Percentiles rank a stretch among this genome's conserved stretches.
Evolutionary conservation across 352 stramenopile species (phyloP).

Genomic region (Phytophthora cactorum): DNA sequence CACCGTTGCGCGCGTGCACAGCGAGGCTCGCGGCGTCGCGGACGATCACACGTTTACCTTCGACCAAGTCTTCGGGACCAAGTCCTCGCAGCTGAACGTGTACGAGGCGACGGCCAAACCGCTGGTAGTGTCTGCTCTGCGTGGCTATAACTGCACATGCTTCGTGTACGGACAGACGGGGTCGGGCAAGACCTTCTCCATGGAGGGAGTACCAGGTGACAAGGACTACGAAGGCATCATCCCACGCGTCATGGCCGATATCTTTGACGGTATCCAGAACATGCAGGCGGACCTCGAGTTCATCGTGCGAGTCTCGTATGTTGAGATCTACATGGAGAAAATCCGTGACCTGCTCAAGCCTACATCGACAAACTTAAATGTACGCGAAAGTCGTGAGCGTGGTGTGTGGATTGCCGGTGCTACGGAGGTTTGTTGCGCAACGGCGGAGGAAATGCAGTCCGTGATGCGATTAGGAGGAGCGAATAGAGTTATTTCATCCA

Average conservation of each 20-base stretch:
- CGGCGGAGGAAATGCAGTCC: slow-evolving; percentile 67
- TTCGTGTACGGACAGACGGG: slow-evolving; percentile 94
- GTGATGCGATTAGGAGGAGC: slow-evolving; percentile 93
- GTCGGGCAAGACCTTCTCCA: slow-evolving; percentile 94
- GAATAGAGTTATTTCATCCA: slow-evolving; percentile 89
- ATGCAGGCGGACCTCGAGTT: slow-evolving; percentile 90
- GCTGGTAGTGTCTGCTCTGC: slow-evolving; percentile 61
- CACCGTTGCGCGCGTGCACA: slow-evolving; percentile 49
- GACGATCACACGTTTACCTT: slow-evolving; percentile 76
- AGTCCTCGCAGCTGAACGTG: slow-evolving; percentile 62
- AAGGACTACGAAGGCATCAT: slow-evolving; percentile 76
- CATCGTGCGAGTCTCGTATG: slow-evolving; percentile 96
- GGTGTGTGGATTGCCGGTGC: slow-evolving; percentile 69
- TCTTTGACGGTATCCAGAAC: slow-evolving; percentile 72
- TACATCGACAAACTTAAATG: slow-evolving; percentile 56
- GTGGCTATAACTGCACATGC: slow-evolving; percentile 92
- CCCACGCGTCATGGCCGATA: slow-evolving; percentile 72
- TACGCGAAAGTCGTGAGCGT: slow-evolving; percentile 59
- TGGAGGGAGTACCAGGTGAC: slow-evolving; percentile 78
- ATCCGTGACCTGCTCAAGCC: slow-evolving; percentile 95
- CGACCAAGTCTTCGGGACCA: slow-evolving; percentile 68
- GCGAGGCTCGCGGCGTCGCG: slow-evolving; percentile 26
- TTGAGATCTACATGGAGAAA: slow-evolving; percentile 99
- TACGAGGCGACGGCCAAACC: slow-evolving; percentile 72
- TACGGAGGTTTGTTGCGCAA: slow-evolving; percentile 70